Conservation (phyloP, 352 stramenopile species). For the Pythium oligandrum region DNA sequence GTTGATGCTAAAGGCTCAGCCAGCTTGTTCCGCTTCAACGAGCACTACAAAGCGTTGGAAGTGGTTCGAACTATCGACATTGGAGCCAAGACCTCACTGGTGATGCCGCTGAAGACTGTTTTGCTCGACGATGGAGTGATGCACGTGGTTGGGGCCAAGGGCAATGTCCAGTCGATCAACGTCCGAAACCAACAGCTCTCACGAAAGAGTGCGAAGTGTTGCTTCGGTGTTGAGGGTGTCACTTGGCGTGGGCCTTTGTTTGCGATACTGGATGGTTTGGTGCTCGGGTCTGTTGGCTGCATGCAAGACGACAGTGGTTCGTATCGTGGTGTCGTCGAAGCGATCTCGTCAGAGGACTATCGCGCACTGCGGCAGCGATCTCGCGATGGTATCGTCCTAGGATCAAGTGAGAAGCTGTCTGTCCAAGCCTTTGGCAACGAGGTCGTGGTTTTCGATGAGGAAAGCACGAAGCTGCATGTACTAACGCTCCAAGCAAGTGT, state of each 20-base stretch:
- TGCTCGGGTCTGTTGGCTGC: not conserved
- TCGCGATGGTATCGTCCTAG: not conserved
- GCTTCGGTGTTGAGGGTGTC: not conserved
- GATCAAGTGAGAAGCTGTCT: not conserved
- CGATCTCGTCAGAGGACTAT: not conserved
- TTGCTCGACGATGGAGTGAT: conserved; percentile 17
- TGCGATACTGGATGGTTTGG: not conserved
- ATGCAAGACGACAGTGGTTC: not conserved
- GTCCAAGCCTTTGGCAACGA: not conserved
- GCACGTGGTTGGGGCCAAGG: conserved; percentile 26
- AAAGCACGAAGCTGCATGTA: not conserved
- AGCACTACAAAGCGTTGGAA: conserved; percentile 10
- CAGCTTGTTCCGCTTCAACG: conserved; percentile 5
- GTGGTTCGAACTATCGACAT: conserved; percentile 2
- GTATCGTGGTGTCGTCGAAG: not conserved
- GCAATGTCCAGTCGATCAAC: conserved; percentile 35
- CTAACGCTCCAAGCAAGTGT: not conserved
- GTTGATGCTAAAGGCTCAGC: not conserved
- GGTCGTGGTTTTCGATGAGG: not conserved
- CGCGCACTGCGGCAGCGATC: not conserved
- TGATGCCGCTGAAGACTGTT: conserved; percentile 7
- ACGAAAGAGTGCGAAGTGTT: conserved; percentile 4
- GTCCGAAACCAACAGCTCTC: conserved; percentile 43
- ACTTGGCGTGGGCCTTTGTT: not conserved
- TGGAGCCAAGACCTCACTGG: conserved; percentile 14